These are phyloP conservation scores for Oryza coarctata DNA, from an alignment of 176 grass and related monocot species.

Conservation along the genomic window DNA sequence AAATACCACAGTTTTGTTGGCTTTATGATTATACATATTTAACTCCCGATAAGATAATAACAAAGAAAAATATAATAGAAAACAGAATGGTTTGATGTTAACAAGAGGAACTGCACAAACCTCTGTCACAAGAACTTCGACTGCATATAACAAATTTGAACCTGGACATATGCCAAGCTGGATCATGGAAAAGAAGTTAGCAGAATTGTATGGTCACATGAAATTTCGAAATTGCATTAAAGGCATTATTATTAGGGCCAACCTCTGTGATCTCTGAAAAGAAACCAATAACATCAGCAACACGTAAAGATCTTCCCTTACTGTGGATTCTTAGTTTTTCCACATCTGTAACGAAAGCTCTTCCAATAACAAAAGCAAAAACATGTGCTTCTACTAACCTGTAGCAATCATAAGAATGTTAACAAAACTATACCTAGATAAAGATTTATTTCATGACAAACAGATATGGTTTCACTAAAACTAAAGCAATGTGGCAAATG, in stretches of 20 bases:
- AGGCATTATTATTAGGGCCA: constrained; percentile 29
- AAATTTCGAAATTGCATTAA: constrained; percentile 12
- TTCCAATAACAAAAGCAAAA: constrained; percentile 99
- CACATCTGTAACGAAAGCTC: constrained; percentile 97
- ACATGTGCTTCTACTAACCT: constrained; percentile 99
- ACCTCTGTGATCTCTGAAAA: constrained; percentile 92
- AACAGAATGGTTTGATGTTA: constrained; percentile 27
- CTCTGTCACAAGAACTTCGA: constrained; percentile 94
- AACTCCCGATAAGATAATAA: constrained; percentile 15
- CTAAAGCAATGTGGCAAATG: neutral
- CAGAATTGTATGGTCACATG: constrained; percentile 21
- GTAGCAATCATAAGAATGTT: constrained; percentile 33
- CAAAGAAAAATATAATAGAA: constrained; percentile 34
- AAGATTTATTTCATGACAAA: constrained; percentile 17
- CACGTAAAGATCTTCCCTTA: constrained; percentile 79
- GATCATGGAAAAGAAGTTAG: constrained; percentile 37
- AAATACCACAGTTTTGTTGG: constrained; percentile 3
- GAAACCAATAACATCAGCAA: constrained; percentile 78
- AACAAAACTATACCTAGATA: constrained; percentile 3
- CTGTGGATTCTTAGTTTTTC: constrained; percentile 92
- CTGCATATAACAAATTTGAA: constrained; percentile 93
- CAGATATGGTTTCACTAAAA: constrained; percentile 23
- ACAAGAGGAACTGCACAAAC: constrained; percentile 55
- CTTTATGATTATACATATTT: neutral
- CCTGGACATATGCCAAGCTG: constrained; percentile 88